Evolutionary conservation across 2,329 filamentous ascomycete genomes (phyloP).

Genomic region (Apiospora phragmitis): DNA sequence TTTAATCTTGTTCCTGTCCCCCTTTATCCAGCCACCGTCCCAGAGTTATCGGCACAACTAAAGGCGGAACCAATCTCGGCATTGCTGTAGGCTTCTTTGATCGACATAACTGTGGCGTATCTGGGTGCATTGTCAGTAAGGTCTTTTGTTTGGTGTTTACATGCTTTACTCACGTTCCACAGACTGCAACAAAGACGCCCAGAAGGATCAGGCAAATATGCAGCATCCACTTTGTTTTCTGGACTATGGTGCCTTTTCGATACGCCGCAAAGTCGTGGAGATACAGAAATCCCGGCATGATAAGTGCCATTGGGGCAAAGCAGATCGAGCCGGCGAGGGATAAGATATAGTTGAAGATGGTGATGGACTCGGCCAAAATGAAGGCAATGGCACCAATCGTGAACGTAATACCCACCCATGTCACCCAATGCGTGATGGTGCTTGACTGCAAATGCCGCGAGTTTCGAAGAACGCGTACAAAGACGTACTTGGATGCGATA

Average conservation of each 20-base stretch:
- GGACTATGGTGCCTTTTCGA: constrained; percentile 13
- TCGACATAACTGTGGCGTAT: constrained; percentile 21
- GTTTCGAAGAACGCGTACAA: constrained; percentile 33
- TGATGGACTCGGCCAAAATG: constrained; percentile 17
- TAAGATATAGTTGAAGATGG: constrained; percentile 18
- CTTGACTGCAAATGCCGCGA: constrained; percentile 32
- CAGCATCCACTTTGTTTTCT: constrained; percentile 18
- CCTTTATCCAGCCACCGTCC: not conserved
- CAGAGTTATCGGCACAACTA: constrained; percentile 23
- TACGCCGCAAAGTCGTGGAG: constrained; percentile 16
- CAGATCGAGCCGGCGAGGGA: constrained; percentile 17
- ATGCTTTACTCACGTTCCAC: constrained; percentile 19
- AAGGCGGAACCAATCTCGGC: constrained; percentile 23
- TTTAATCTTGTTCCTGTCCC: not conserved
- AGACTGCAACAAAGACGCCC: constrained; percentile 19
- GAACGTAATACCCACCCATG: constrained; percentile 30
- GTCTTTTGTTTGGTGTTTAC: not conserved
- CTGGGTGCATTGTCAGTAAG: constrained; percentile 14
- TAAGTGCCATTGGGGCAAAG: constrained; percentile 19
- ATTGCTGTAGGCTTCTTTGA: constrained; percentile 20
- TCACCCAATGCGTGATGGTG: constrained; percentile 29
- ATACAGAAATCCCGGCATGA: constrained; percentile 15
- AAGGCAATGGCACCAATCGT: constrained; percentile 17
- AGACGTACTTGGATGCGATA: constrained; percentile 34
- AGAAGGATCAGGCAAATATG: constrained; percentile 22